Evolutionary conservation across 2,329 filamentous ascomycete species (phyloP).

Genomic region (Colletotrichum trifolii): DNA sequence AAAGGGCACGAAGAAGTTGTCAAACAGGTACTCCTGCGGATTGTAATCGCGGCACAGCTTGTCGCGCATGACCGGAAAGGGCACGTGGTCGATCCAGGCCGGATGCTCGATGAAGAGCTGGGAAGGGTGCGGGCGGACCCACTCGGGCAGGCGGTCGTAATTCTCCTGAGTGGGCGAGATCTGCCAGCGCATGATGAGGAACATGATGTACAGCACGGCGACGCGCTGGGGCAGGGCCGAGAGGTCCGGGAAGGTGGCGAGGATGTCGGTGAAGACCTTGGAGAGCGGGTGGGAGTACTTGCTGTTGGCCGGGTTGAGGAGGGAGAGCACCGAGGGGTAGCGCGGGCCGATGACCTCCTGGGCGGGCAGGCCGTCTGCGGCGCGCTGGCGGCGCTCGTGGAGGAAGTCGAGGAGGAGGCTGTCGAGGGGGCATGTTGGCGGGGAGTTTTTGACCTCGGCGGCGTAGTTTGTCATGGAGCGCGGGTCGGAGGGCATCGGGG

Average conservation of each 20-base stretch:
- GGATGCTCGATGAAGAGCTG: conserved; percentile 78
- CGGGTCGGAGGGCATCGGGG: conserved; percentile 12
- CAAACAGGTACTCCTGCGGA: conserved; percentile 70
- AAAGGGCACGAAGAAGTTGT: conserved; percentile 86
- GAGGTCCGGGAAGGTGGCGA: conserved; percentile 85
- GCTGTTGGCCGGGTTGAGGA: conserved; percentile 76
- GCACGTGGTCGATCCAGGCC: conserved; percentile 84
- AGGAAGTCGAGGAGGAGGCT: conserved; percentile 84
- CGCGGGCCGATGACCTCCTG: conserved; percentile 78
- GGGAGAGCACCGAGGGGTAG: conserved; percentile 82
- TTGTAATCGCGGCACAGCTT: conserved; percentile 64
- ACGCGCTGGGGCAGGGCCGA: conserved; percentile 83
- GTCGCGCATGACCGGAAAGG: conserved; percentile 83
- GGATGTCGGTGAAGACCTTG: conserved; percentile 86
- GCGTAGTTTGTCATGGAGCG: conserved; percentile 7
- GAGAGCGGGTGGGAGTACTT: conserved; percentile 79
- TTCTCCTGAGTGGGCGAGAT: conserved; percentile 83
- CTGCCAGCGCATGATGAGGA: conserved; percentile 86
- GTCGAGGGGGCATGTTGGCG: conserved; percentile 81
- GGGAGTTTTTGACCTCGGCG: conserved; percentile 67
- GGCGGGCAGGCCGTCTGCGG: conserved; percentile 71
- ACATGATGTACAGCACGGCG: conserved; percentile 87
- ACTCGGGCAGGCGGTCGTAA: conserved; percentile 80
- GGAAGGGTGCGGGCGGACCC: conserved; percentile 72
- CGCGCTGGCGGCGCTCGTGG: conserved; percentile 72